Percentiles rank a stretch among this genome's conserved stretches.
Evolutionary conservation across 306 rosid genomes (phyloP).

Genomic region (Arachis stenosperma): DNA sequence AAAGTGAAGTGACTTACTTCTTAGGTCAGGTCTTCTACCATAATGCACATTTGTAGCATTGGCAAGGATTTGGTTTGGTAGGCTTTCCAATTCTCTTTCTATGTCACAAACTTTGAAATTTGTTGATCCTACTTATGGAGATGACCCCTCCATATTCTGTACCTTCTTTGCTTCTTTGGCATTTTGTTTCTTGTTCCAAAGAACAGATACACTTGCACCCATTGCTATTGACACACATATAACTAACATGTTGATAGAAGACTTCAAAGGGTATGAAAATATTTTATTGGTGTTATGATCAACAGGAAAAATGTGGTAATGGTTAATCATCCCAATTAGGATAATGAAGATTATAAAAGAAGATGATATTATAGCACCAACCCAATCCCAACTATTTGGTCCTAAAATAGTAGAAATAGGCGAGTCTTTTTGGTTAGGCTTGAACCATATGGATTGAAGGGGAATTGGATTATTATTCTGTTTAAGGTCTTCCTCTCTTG

Average conservation of each 20-base stretch:
- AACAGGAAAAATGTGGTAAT: constrained; percentile 60
- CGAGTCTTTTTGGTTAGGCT: constrained; percentile 49
- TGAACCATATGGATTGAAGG: constrained; percentile 48
- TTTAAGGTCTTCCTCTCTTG: constrained; percentile 51
- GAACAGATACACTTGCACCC: constrained; percentile 46
- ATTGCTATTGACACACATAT: constrained; percentile 51
- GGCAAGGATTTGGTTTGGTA: constrained; percentile 50
- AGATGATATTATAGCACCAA: constrained; percentile 57
- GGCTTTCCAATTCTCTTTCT: constrained; percentile 65
- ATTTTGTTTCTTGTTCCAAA: constrained; percentile 53
- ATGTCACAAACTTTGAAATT: too few relatives aligned
- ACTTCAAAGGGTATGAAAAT: constrained; percentile 46
- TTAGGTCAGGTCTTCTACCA: constrained; percentile 68
- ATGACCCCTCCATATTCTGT: constrained; percentile 47
- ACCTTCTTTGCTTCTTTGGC: constrained; percentile 49
- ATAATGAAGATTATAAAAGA: constrained; percentile 61
- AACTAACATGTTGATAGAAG: constrained; percentile 51
- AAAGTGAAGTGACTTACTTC: constrained; percentile 49
- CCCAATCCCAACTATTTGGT: constrained; percentile 70
- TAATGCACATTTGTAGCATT: constrained; percentile 61
- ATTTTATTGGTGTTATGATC: constrained; percentile 54
- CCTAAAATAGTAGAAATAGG: constrained; percentile 61
- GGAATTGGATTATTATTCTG: constrained; percentile 10
- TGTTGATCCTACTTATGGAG: constrained; percentile 32
- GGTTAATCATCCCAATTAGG: constrained; percentile 48